Evolutionary conservation across 2,329 filamentous ascomycete genomes (phyloP).

Genomic region (Raffaelea ambrosiae): DNA sequence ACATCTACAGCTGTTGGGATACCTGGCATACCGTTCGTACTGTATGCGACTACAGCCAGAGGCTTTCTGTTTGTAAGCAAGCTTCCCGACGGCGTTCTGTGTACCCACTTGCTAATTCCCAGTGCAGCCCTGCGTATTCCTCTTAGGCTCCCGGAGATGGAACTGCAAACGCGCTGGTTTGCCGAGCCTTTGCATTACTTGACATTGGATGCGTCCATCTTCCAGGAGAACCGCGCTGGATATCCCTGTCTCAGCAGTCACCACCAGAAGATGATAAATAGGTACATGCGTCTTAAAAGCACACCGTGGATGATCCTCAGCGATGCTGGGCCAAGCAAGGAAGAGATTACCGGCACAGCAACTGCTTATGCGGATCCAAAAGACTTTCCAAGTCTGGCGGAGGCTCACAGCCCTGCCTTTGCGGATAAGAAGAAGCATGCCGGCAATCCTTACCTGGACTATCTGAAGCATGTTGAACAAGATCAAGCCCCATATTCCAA

Average conservation of each 20-base stretch:
- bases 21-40: constrained; percentile 84
- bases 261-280: constrained; percentile 53
- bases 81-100: not conserved
- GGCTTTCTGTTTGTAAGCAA: constrained; percentile 74
- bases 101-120: not conserved
- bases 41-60: constrained; percentile 73
- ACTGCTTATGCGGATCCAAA: constrained; percentile 21
- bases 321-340: constrained; percentile 44
- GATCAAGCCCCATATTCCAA: constrained; percentile 59
- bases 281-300: constrained; percentile 56
- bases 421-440: constrained; percentile 35
- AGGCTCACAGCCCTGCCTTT: constrained; percentile 42
- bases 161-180: constrained; percentile 60
- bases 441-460: constrained; percentile 51
- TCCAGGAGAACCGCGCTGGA: constrained; percentile 52
- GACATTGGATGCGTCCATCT: constrained; percentile 42
- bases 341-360: constrained; percentile 17
- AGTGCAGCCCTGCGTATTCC: constrained; percentile 47
- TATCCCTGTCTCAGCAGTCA: constrained; percentile 52
- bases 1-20: constrained; percentile 80
- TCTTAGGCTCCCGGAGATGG: constrained; percentile 47
- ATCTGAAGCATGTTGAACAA: constrained; percentile 75
- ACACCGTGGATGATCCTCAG: constrained; percentile 56
- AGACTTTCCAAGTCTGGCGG: constrained; percentile 62
- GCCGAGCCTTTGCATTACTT: constrained; percentile 59